Base-by-base conservation (phyloP, 306 rosid species). In the Rosa lucieae region DNA sequence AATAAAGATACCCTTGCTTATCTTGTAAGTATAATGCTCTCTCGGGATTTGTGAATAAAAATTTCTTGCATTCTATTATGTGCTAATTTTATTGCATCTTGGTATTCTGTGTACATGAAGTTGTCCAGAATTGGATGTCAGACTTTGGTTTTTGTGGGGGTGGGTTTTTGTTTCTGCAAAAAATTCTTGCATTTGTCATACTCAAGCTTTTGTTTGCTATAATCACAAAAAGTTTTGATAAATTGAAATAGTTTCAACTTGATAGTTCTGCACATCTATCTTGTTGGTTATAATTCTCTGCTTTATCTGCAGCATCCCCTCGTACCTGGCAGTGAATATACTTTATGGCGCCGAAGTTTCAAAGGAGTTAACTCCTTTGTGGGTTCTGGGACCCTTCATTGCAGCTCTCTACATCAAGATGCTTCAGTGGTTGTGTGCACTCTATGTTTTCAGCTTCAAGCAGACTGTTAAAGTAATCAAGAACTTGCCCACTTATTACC, bases 391-490 rank as follows among this genome's bases (percentile, higher is more conserved):
- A 40, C 97, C 98, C 48, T 29, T 90, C 3, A 40, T 88, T 42
- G 82, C 87, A 74, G 97, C 96, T 71, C 79, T 92, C 76, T 83
- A 94, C 87, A 26, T 92, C 80, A 89, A 86, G 87, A 75, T 90
- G 79, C 8, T 92, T 78, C 90, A 76, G 51, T 69, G 87, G 89
- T 32, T 94, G 77, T 80, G 81, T 52, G 74, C 89, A 3, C 89
- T 94, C n/a, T 92, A 90, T 76, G 82, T 82, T 81, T 94, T 89
- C 86, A 84, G 85, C 90, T 90, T 92, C 89, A 94, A 87, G 89
- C 91, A 85, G 90, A 86, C 93, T 63, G 83, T 83, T 78, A 81
- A 82, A 80, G 44, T 94, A 72, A 23, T 92, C 0, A 85, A 67
- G 79, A 87, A 81, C 85, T 69, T 76, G 15, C 98, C 98, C 78